Conservation (phyloP, 2,329 filamentous ascomycete genomes). For the Penicillium digitatum region DNA sequence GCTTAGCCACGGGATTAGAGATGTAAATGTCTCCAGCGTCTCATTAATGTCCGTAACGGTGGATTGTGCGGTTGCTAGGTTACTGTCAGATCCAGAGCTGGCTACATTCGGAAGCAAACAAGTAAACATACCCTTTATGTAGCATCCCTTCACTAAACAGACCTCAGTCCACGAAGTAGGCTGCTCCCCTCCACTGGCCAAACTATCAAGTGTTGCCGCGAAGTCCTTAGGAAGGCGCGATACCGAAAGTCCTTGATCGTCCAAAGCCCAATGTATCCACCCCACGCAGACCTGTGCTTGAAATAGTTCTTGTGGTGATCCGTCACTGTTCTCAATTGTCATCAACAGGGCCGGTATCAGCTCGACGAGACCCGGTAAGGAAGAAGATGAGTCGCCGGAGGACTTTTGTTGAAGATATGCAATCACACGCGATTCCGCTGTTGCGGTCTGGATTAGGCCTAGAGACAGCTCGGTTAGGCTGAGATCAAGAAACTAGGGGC, state of each 20-base stretch:
- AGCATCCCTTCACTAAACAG: constrained; percentile 73
- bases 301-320: constrained; percentile 55
- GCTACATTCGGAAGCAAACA: neutral
- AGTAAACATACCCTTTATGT: constrained; percentile 63
- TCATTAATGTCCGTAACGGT: constrained; percentile 46
- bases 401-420: constrained; percentile 46
- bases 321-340: constrained; percentile 57
- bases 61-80: constrained; percentile 46
- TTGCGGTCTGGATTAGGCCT: constrained; percentile 68
- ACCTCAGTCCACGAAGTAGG: constrained; percentile 74
- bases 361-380: constrained; percentile 44
- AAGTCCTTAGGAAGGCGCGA: constrained; percentile 62
- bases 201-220: constrained; percentile 51
- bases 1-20: constrained; percentile 60
- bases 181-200: constrained; percentile 51
- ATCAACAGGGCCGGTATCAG: constrained; percentile 41
- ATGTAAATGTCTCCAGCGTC: constrained; percentile 63
- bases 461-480: constrained; percentile 19
- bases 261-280: constrained; percentile 77
- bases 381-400: constrained; percentile 27
- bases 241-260: constrained; percentile 62
- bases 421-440: constrained; percentile 63
- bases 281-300: constrained; percentile 80
- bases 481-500: constrained; percentile 12
- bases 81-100: constrained; percentile 10